These are phyloP conservation scores for Streptanthus diversifolius DNA, from an alignment of 345 rosid species.

Conservation along the genomic window DNA sequence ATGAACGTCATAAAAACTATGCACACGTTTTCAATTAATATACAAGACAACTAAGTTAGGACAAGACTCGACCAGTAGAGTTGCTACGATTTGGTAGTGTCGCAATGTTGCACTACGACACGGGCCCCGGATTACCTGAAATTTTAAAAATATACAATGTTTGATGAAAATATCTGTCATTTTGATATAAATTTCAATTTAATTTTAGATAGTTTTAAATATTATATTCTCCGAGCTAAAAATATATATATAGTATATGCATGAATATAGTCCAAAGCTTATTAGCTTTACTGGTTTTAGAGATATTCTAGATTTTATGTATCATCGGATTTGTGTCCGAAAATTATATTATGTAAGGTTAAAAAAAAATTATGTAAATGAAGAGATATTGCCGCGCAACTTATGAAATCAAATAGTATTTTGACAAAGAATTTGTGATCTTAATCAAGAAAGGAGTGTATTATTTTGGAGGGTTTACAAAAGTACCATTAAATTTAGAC, in stretches of 20 bases:
- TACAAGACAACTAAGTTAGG: constrained; percentile 25
- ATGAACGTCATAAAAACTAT: constrained; percentile 25
- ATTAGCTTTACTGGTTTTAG: background rate
- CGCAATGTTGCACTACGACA: constrained; percentile 28
- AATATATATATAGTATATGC: background rate
- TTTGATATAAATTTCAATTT: background rate
- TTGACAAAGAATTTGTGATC: background rate
- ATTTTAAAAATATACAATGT: background rate
- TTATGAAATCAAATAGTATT: background rate
- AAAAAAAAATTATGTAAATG: background rate
- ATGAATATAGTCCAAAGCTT: background rate
- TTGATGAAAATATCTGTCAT: constrained; percentile 13
- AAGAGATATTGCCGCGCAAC: background rate
- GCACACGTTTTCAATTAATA: constrained; percentile 25
- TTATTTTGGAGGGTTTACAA: background rate
- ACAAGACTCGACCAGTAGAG: constrained; percentile 24
- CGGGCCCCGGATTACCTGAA: background rate
- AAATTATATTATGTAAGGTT: background rate
- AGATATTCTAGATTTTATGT: background rate
- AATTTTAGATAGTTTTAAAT: background rate
- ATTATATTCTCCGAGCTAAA: background rate
- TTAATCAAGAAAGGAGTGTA: background rate
- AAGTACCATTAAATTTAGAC: background rate
- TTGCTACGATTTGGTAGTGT: constrained; percentile 30
- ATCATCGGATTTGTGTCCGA: background rate